A percentile compares a stretch with the other conserved stretches of the same genome.
phyloP scores from a whole-genome alignment of 1,284 basidiomycete species.

The Takashimella tepidaria region DNA sequence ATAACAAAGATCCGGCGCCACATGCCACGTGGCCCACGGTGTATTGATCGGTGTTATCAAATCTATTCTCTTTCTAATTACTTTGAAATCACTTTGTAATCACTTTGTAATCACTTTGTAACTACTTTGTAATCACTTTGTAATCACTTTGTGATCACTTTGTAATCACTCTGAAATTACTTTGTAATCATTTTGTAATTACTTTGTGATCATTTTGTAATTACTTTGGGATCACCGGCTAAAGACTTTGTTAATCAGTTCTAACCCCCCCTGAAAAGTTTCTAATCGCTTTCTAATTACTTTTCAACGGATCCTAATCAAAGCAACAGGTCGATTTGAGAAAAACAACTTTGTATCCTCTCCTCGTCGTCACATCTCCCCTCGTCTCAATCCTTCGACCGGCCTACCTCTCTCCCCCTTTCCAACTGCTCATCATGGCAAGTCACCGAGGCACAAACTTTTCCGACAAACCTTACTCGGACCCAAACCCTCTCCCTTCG shows the following conservation, averaged over 20 bases:
- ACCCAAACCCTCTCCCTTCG: constrained; percentile 68
- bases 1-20: background rate
- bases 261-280: too few relatives aligned
- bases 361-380: background rate
- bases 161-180: background rate
- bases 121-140: background rate
- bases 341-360: background rate
- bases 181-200: background rate
- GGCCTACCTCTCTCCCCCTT: background rate
- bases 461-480: constrained; percentile 54
- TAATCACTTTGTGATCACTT: background rate
- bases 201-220: too few relatives aligned
- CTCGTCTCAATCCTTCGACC: constrained; percentile 1
- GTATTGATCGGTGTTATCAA: background rate
- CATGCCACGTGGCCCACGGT: background rate
- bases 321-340: too few relatives aligned
- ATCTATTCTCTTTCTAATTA: background rate
- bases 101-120: background rate
- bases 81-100: background rate
- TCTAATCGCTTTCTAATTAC: background rate
- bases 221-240: too few relatives aligned
- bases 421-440: constrained; percentile 20
- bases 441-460: constrained; percentile 36
- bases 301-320: background rate
- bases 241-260: too few relatives aligned